Base-by-base conservation (phyloP, 2,329 filamentous ascomycete genomes). In the Colletotrichum sp. region DNA sequence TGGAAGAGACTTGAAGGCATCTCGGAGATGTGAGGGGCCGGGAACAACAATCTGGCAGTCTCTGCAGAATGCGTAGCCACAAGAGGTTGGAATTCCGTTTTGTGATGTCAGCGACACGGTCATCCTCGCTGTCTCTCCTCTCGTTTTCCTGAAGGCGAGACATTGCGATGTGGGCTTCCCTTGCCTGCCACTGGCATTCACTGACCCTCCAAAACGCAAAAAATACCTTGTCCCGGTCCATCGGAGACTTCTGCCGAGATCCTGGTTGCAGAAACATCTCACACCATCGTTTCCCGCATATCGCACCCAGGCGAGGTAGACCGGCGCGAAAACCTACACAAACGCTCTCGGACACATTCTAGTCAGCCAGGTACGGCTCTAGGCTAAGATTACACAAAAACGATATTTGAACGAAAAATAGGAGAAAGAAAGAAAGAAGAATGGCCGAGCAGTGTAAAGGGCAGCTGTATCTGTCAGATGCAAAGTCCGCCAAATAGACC, bases 181-280 rank as follows among this genome's bases (percentile, higher is more conserved):
- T 60, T 43, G 70, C 73, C 63, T 73, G 55, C 63, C 73, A 64
- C 43, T 72, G 57, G 14, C 30, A 75, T 75, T 75, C 73, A 32
- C 24, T n/a, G 32, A n/a, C 24, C 73, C 63, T 48, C 39, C 39
- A 0, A 48, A 48, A 48, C 39, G 39, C 18, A n/a, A n/a, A n/a
- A 48, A 48, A n/a, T 48, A n/a, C 18, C 18, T n/a, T 48, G 18
- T n/a, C 63, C 21, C 32, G 18, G 48, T 61, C 28, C 18, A 30
- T 16, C 55, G 63, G 32, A 18, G 26, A 39, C 39, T 34, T 39
- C 32, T 68, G 21, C 57, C 63, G 55, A 43, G 32, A 59, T 32
- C 21, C 28, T 48, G 43, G 57, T 64, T 65, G 70, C 59, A 65
- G 34, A 43, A 14, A 28, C 59, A 61, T n/a, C 16, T 13, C 43